Evolutionary conservation across 2,329 filamentous ascomycete genomes (phyloP), one percentile per base, ranked within the genome.

Genomic region (Colletotrichum abscissum): DNA sequence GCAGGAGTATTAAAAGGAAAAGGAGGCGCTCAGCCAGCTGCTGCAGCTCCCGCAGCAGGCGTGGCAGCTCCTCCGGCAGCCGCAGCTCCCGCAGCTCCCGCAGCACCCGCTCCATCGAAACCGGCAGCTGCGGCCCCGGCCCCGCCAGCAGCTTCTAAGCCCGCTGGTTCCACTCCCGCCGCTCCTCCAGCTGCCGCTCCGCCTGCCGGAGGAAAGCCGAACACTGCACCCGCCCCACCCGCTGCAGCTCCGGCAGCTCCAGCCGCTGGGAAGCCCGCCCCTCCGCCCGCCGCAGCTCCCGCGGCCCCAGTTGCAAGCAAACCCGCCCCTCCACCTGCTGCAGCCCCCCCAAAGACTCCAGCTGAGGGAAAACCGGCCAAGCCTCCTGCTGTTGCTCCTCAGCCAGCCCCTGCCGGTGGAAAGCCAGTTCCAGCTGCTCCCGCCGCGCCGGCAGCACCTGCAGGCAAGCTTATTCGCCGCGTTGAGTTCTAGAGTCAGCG

Each of bases 1-100:
- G 54, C 66, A 22, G 55, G 60, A 14, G 66, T 73, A 1, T 66
- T 73, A 0, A 73, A 73, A 38, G 67, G 67, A 9, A 73, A 73
- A 30, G 69, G 69, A 52, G 59, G 30, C 8, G 59, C 42, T 14
- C 68, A 57, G 22, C 68, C 68, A 9, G 69, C 57, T 8, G 69
- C 69, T 4, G 46, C 69, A 8, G 42, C 64, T 16, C 63, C 69
- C 1, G 26, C 69, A 14, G 30, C 69, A 7, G 49, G 56, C 2
- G 33, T 22, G 8, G 28, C 63, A 16, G 67, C 67, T 14, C 54
- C 63, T 49, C 63, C 54, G 16, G 14, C 63, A 12, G 26, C 67
- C 5, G 33, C 60, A 16, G 67, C 67, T 9, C 49, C 67, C 5
- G 33, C 60, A 16, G 67, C 67, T 9, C 49, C 59, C 1, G 58